phyloP scores from a whole-genome alignment of 2,329 filamentous ascomycete genomes.

The Alternaria sp. region DNA sequence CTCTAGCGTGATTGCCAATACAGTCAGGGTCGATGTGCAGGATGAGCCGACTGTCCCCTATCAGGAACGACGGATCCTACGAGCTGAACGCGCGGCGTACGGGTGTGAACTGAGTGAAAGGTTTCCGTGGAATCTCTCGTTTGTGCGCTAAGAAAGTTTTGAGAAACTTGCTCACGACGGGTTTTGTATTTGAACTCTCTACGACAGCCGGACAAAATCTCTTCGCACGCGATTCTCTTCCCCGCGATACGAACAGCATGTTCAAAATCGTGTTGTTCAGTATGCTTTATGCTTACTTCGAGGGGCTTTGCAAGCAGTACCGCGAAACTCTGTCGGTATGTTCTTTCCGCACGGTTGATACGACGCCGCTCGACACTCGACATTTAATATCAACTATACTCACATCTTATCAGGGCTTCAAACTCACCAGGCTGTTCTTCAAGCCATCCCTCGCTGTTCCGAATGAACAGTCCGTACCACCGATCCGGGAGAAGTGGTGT shows the following conservation, averaged over 20 bases:
- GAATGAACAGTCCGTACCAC: background rate
- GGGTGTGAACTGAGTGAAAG: background rate
- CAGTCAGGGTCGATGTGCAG: background rate
- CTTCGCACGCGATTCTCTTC: background rate
- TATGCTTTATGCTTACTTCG: background rate
- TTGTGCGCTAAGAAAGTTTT: background rate
- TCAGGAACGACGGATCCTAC: background rate
- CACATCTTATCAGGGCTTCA: background rate
- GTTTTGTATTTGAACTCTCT: background rate
- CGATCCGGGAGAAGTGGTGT: background rate
- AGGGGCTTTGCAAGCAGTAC: background rate
- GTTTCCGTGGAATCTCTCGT: background rate
- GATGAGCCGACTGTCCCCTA: background rate
- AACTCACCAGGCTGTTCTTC: background rate
- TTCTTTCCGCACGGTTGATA: background rate
- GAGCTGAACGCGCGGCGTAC: background rate
- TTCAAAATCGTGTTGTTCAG: background rate
- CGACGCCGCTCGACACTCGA: background rate
- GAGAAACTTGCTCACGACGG: background rate
- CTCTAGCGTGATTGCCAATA: background rate
- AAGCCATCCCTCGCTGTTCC: background rate
- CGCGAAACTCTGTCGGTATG: background rate
- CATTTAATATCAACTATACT: background rate
- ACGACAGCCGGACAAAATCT: background rate
- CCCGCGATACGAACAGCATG: background rate